Percentiles rank a stretch among this genome's conserved stretches.
Evolutionary conservation across 805 yeast species (phyloP).

Genomic region (Saccharomycopsis oosterbeekiorum): DNA sequence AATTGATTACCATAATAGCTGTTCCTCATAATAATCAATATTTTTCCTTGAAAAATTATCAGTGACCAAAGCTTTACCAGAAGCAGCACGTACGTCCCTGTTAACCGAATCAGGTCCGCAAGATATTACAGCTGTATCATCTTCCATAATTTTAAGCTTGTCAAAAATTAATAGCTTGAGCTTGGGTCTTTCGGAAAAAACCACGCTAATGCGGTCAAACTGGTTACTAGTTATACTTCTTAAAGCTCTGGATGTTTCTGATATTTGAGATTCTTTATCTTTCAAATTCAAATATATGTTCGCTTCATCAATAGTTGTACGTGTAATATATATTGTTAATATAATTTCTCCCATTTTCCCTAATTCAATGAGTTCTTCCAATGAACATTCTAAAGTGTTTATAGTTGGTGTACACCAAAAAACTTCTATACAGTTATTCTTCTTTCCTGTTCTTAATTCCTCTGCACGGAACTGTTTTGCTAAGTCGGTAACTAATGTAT

Average conservation of each 20-base stretch:
- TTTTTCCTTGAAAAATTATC: slow-evolving; percentile 17
- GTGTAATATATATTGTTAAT: slow-evolving; percentile 11
- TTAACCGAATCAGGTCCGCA: slow-evolving; percentile 30
- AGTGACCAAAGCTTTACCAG: slow-evolving; percentile 23
- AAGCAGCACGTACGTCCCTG: slow-evolving; percentile 27
- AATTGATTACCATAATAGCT: slow-evolving; percentile 25
- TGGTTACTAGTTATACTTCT: neutral
- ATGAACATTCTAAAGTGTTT: slow-evolving; percentile 11
- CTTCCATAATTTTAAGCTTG: slow-evolving; percentile 19
- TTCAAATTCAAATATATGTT: neutral
- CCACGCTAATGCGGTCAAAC: slow-evolving; percentile 3
- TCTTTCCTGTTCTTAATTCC: neutral
- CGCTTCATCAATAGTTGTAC: slow-evolving; percentile 2
- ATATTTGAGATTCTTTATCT: neutral
- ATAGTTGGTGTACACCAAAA: slow-evolving; percentile 16
- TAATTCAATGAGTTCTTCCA: slow-evolving; percentile 10
- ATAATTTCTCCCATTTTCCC: neutral
- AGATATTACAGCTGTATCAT: slow-evolving; percentile 27
- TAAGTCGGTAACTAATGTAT: slow-evolving; percentile 35
- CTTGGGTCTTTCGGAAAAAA: slow-evolving; percentile 13
- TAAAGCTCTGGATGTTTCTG: neutral
- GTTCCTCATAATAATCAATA: slow-evolving; percentile 31
- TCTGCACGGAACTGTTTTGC: slow-evolving; percentile 16
- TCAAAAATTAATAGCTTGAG: slow-evolving; percentile 20
- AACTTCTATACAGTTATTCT: slow-evolving; percentile 6